Percentiles rank a stretch among this genome's conserved stretches.
These are phyloP conservation scores for Dactylonectria estremocensis DNA, from an alignment of 2,329 filamentous ascomycete species.

Conservation along the genomic window DNA sequence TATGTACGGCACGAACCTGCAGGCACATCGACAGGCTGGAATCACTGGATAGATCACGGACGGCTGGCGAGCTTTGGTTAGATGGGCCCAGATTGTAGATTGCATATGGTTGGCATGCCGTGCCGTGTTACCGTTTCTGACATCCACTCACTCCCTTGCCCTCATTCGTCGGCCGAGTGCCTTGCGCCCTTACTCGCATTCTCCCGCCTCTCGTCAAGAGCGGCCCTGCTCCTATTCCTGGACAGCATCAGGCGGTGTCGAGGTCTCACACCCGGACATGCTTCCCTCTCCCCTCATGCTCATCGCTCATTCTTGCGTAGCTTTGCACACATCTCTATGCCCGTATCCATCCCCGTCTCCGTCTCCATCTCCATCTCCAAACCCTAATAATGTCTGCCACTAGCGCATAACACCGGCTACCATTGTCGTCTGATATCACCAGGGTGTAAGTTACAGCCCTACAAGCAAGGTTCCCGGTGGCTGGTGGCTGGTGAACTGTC, in stretches of 20 bases:
- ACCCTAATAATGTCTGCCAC: background rate
- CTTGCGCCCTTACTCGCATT: background rate
- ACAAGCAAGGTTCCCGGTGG: slow-evolving; percentile 12
- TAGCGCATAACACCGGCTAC: background rate
- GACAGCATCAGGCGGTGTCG: slow-evolving; percentile 7
- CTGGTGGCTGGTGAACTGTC: slow-evolving; percentile 1
- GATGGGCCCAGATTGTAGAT: slow-evolving; percentile 9
- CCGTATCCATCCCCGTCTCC: no score
- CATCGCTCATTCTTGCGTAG: no score
- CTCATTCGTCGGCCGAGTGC: background rate
- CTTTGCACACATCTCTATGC: no score
- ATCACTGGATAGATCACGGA: background rate
- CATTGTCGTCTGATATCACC: background rate
- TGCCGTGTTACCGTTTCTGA: slow-evolving; percentile 24
- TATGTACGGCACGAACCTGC: background rate
- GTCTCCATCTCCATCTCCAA: background rate
- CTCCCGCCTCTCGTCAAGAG: background rate
- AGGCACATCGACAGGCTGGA: background rate
- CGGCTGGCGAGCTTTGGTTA: background rate
- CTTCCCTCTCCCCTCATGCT: background rate
- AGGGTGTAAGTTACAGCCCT: slow-evolving; percentile 21
- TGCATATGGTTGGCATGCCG: slow-evolving; percentile 23
- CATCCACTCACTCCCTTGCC: slow-evolving; percentile 3
- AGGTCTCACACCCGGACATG: slow-evolving; percentile 10
- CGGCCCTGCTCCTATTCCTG: background rate